A percentile compares a stretch with the other conserved stretches of the same genome.
These are phyloP conservation scores for Micractinium sp. DNA, from an alignment of 139 green algal genomes.

Conservation along the genomic window DNA sequence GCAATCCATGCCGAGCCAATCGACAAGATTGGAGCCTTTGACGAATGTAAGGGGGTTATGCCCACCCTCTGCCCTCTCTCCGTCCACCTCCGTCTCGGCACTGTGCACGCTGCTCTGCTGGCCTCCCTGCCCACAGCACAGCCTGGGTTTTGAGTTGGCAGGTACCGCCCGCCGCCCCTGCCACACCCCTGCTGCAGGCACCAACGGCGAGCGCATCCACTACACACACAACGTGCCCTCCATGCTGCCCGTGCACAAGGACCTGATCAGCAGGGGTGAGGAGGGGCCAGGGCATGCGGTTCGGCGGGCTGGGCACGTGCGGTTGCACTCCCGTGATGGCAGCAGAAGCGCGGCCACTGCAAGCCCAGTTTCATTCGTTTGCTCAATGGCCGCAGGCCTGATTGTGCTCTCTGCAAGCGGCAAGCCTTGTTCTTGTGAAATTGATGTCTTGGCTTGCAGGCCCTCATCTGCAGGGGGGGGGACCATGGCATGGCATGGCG, in stretches of 20 bases:
- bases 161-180: too few species aligned
- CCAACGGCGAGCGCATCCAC: slow-evolving; percentile 5
- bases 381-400: too few species aligned
- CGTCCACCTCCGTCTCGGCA: not conserved
- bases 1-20: slow-evolving; percentile 42
- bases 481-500: too few species aligned
- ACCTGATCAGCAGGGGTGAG: slow-evolving; percentile 43
- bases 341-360: too few species aligned
- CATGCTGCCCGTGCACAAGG: slow-evolving; percentile 74
- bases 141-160: not conserved
- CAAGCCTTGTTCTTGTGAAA: not conserved
- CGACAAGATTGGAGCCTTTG: slow-evolving; percentile 28
- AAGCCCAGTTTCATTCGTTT: too few species aligned
- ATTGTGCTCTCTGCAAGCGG: too few species aligned
- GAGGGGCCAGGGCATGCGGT: not conserved
- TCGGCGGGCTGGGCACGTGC: too few species aligned
- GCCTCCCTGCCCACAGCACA: not conserved
- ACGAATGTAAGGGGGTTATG: slow-evolving; percentile 12
- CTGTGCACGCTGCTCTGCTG: not conserved
- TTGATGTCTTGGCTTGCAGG: too few species aligned
- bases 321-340: too few species aligned
- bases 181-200: slow-evolving; percentile 1
- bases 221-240: slow-evolving; percentile 64
- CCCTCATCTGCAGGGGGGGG: too few species aligned
- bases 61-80: not conserved